Base-by-base conservation (phyloP, 2,329 filamentous ascomycete species). In the Westerdykella ornata region DNA sequence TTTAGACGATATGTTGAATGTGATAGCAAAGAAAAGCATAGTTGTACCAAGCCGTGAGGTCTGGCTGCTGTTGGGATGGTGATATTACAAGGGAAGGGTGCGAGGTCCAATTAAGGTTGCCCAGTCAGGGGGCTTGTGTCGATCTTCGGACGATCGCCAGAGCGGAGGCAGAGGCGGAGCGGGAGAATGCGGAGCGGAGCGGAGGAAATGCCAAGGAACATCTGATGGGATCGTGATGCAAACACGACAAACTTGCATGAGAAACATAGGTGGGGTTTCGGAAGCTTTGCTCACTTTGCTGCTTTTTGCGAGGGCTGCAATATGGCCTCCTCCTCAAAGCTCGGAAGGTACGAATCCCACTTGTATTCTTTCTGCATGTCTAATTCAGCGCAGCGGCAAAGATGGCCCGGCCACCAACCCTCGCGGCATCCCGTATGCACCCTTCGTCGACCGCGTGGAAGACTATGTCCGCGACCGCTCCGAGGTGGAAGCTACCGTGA, bases 361-460 rank as follows among this genome's bases (percentile, higher is more conserved):
- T 16, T 19, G 28, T 16, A 19, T 16, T 26, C 8, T 3, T 11
- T 6, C 26, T n/a, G 20, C 14, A 26, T 38, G 15, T 44, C 45
- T 56, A 41, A 51, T 35, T 17, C 16, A 26, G 12, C 18, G 26
- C 38, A 59, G 42, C 44, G 60, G 60, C 60, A 69, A 70, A 61
- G 67, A 71, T 61, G 67, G 66, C 44, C 61, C 77, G 36, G 22
- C 22, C 22, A 84, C 84, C 45, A 94, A 94, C 67, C 84, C 85
- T 35, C 77, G 87, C 57, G 87, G 87, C 46, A 94, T 94, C 46
- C 87, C 87, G 17, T 79, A 78, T 59, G 87, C 87, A 49, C 86
- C 86, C 5, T 92, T 92, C 64, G 85, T 92, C 61, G 85, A 92
- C 68, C 85, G 83, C 56, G 85, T 92, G 48, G 87, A 94, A 66